Percentiles rank a stretch among this genome's conserved stretches.
Evolutionary conservation across 768 basidiomycete species (phyloP).

Genomic region (Collybia mongolica): DNA sequence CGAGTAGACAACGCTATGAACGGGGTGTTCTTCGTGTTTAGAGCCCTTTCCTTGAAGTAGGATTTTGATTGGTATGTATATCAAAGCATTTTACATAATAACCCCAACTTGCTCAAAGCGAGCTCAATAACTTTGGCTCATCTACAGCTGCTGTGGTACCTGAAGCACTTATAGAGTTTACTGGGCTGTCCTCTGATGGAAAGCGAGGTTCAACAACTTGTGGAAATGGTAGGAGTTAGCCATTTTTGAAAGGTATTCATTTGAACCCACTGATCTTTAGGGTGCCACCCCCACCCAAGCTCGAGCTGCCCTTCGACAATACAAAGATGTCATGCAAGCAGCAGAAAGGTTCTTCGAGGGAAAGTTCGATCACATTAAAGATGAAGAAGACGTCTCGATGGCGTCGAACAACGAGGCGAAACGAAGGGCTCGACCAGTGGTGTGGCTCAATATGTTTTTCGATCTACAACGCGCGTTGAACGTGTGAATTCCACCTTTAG

Average conservation of each 20-base stretch:
- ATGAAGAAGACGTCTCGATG: conserved; percentile 56
- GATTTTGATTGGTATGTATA: too few relatives aligned
- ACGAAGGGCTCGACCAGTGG: conserved; percentile 21
- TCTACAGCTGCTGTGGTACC: too few relatives aligned
- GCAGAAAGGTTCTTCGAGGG: conserved; percentile 86
- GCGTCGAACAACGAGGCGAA: conserved; percentile 22
- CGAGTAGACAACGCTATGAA: not conserved
- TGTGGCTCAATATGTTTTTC: conserved; percentile 12
- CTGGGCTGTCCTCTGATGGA: conserved; percentile 33
- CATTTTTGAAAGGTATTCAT: conserved; percentile 1
- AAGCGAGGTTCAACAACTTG: conserved; percentile 56
- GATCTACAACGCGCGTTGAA: not conserved
- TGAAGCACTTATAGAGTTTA: not conserved
- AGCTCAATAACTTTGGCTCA: too few relatives aligned
- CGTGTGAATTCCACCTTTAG: conserved; percentile 27
- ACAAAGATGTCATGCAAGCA: conserved; percentile 91
- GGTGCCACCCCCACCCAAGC: conserved; percentile 84
- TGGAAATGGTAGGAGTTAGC: conserved; percentile 38
- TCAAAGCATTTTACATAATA: not conserved
- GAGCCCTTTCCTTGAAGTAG: not conserved
- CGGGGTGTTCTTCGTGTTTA: not conserved
- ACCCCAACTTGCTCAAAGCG: too few relatives aligned
- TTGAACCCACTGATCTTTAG: conserved; percentile 34
- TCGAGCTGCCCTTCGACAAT: conserved; percentile 73
- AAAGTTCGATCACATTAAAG: conserved; percentile 73